Evolutionary conservation across 2,329 filamentous ascomycete species (phyloP).

Genomic region (Bipolaris gigantea): DNA sequence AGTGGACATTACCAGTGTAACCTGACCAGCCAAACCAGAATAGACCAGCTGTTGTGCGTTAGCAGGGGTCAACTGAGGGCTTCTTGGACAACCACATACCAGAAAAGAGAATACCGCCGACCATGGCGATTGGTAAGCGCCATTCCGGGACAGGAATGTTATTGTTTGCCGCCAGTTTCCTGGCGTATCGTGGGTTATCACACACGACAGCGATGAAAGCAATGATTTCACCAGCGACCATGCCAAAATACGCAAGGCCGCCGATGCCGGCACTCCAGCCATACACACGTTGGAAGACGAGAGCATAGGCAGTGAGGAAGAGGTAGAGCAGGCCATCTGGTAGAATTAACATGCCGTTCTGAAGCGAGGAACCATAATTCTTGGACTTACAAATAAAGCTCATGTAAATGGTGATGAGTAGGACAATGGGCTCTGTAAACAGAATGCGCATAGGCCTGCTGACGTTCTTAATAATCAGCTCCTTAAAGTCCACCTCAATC

Average conservation of each 20-base stretch:
- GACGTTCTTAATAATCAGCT: slow-evolving; percentile 57
- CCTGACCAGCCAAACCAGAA: slow-evolving; percentile 49
- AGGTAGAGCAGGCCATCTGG: slow-evolving; percentile 78
- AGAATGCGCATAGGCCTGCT: slow-evolving; percentile 54
- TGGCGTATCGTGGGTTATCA: slow-evolving; percentile 66
- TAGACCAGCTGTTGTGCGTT: slow-evolving; percentile 24
- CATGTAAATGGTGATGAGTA: slow-evolving; percentile 53
- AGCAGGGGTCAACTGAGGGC: neutral
- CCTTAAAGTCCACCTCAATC: slow-evolving; percentile 56
- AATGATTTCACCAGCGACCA: slow-evolving; percentile 73
- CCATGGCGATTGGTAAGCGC: slow-evolving; percentile 58
- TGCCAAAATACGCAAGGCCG: slow-evolving; percentile 82
- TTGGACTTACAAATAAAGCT: slow-evolving; percentile 41
- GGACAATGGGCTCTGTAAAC: slow-evolving; percentile 54
- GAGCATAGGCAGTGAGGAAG: slow-evolving; percentile 77
- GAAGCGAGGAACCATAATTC: neutral
- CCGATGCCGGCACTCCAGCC: slow-evolving; percentile 68
- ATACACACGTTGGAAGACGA: slow-evolving; percentile 75
- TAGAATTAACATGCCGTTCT: slow-evolving; percentile 1
- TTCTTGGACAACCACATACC: neutral
- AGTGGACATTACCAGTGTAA: slow-evolving; percentile 48
- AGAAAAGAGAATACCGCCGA: slow-evolving; percentile 53
- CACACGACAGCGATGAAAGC: slow-evolving; percentile 66
- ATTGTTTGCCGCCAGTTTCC: slow-evolving; percentile 48
- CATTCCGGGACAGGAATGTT: slow-evolving; percentile 60